Percentiles rank a stretch among this genome's conserved stretches.
These are phyloP conservation scores for Trypanosomatidae sp. DNA, from an alignment of 208 protist genomes.

Conservation along the genomic window DNA sequence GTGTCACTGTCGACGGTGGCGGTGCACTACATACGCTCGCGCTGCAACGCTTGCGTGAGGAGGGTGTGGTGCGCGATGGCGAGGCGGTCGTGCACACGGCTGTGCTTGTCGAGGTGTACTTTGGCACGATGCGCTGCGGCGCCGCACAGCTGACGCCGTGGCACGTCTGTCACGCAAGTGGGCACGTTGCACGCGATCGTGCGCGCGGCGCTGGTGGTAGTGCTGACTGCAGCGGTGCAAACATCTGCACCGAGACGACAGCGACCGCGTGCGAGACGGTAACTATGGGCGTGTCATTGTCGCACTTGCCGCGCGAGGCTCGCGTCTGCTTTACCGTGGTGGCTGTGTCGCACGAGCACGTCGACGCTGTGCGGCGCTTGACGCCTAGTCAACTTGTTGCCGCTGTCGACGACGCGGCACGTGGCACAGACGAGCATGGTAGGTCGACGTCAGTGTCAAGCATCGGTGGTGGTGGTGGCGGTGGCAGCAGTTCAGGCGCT, in stretches of 20 bases:
- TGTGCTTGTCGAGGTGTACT: slow-evolving; percentile 31
- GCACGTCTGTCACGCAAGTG: slow-evolving; percentile 6
- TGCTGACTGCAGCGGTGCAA: not conserved
- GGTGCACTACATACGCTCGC: not conserved
- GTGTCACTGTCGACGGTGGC: not conserved
- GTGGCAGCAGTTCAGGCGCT: not conserved
- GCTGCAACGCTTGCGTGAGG: not conserved
- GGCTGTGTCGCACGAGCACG: slow-evolving; percentile 11
- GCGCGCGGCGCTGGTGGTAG: not conserved
- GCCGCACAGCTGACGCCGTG: slow-evolving; percentile 27
- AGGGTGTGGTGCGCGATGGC: not conserved
- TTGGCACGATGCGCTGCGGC: slow-evolving; percentile 22
- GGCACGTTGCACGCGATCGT: slow-evolving; percentile 1
- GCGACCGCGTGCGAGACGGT: not conserved
- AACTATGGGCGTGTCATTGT: slow-evolving; percentile 8
- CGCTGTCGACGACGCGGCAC: slow-evolving; percentile 10
- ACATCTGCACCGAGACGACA: slow-evolving; percentile 1
- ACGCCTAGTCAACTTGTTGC: slow-evolving; percentile 14
- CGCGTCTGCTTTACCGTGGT: slow-evolving; percentile 49
- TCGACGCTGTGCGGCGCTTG: slow-evolving; percentile 6
- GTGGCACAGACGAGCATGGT: slow-evolving; percentile 21
- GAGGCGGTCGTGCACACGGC: slow-evolving; percentile 22
- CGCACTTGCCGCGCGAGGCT: slow-evolving; percentile 24
- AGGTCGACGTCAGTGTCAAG: not conserved
- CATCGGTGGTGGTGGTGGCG: not conserved